Percentiles rank a stretch among this genome's conserved stretches.
Evolutionary conservation across 2,329 filamentous ascomycete genomes (phyloP).

Genomic region (Aaosphaeria pasadenensis): DNA sequence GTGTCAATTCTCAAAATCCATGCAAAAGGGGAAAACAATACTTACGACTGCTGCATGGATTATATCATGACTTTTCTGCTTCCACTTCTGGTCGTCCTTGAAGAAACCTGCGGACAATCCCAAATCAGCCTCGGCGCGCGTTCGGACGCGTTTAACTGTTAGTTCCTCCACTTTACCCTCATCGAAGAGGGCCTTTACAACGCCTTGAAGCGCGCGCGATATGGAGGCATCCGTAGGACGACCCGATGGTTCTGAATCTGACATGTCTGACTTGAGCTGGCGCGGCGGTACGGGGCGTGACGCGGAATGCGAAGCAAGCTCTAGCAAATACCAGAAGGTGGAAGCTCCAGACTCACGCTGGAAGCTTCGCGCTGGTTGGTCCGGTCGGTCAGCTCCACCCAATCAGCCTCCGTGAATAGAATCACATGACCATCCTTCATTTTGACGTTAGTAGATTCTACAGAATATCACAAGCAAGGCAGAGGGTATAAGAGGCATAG

Average conservation of each 20-base stretch:
- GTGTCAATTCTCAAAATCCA: no score
- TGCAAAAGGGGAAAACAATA: background rate
- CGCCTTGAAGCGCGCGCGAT: slow-evolving; percentile 38
- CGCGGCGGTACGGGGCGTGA: slow-evolving; percentile 1
- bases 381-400: no score
- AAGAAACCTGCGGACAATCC: slow-evolving; percentile 54
- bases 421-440: no score
- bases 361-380: no score
- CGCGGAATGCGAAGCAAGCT: background rate
- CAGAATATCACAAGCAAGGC: no score
- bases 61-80: slow-evolving; percentile 45
- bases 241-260: slow-evolving; percentile 20
- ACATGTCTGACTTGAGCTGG: slow-evolving; percentile 19
- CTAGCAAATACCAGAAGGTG: no score
- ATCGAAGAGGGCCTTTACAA: slow-evolving; percentile 40
- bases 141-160: slow-evolving; percentile 57
- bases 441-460: no score
- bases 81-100: slow-evolving; percentile 55
- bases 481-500: no score
- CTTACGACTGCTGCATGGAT: slow-evolving; percentile 30
- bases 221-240: slow-evolving; percentile 37
- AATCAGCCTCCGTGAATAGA: no score
- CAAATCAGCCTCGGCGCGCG: slow-evolving; percentile 51
- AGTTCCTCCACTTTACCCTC: slow-evolving; percentile 48
- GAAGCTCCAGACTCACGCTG: no score